These are phyloP conservation scores for Chrysosporium queenslandicum DNA, from an alignment of 2,329 filamentous ascomycete species.

Conservation along the genomic window DNA sequence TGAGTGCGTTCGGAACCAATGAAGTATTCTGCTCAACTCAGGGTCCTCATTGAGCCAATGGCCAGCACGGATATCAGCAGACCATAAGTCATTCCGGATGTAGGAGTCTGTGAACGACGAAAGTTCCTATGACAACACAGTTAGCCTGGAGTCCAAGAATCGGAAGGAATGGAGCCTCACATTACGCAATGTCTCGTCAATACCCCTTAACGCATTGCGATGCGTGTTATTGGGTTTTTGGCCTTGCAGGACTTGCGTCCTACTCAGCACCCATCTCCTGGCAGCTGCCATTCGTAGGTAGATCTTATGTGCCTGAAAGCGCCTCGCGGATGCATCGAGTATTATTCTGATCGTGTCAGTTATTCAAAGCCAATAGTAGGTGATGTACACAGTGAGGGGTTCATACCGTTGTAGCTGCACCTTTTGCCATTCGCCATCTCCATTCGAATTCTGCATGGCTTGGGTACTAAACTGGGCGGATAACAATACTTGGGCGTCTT, in stretches of 20 bases:
- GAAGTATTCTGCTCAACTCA: constrained; percentile 42
- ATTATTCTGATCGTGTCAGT: too few relatives aligned
- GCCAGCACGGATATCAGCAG: constrained; percentile 46
- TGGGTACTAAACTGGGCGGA: constrained; percentile 43
- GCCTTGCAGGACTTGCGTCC: constrained; percentile 43
- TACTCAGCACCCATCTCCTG: constrained; percentile 48
- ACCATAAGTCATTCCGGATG: constrained; percentile 46
- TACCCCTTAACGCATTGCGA: constrained; percentile 39
- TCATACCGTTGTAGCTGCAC: constrained; percentile 47
- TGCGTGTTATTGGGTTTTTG: constrained; percentile 42
- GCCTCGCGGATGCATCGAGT: constrained; percentile 48
- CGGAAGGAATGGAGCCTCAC: constrained; percentile 27
- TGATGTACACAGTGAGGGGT: neutral
- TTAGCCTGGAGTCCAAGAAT: neutral
- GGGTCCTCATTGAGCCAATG: constrained; percentile 56
- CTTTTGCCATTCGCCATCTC: constrained; percentile 46
- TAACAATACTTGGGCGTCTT: constrained; percentile 47
- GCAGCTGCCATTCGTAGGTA: constrained; percentile 51
- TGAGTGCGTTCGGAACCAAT: constrained; percentile 34
- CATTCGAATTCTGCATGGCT: constrained; percentile 32
- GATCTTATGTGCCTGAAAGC: constrained; percentile 52
- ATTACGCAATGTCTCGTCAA: constrained; percentile 40
- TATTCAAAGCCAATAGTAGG: too few relatives aligned
- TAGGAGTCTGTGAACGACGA: constrained; percentile 47
- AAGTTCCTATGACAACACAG: constrained; percentile 42